Evolutionary conservation across 2,329 filamentous ascomycete species (phyloP).

Genomic region (Pezizomycotina sp.): DNA sequence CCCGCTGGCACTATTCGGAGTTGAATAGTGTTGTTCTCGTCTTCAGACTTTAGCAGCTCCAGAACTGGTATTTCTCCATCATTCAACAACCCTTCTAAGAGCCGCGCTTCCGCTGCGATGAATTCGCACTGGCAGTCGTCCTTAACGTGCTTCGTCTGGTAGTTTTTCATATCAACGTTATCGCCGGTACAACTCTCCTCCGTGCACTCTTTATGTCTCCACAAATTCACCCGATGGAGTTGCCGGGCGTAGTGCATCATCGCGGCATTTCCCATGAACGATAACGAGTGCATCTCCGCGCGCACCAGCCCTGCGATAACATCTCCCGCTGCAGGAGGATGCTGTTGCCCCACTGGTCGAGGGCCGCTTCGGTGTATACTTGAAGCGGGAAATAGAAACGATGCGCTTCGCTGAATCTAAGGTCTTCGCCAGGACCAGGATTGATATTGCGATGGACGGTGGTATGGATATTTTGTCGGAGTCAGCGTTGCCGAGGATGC

Average conservation of each 20-base stretch:
- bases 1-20: slow-evolving; percentile 29
- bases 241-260: slow-evolving; percentile 10
- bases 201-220: slow-evolving; percentile 10
- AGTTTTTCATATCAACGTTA: slow-evolving; percentile 10
- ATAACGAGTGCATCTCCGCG: too few species aligned
- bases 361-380: too few species aligned
- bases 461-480: too few species aligned
- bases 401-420: too few species aligned
- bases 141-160: slow-evolving; percentile 2
- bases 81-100: background rate
- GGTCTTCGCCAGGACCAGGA: too few species aligned
- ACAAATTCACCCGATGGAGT: slow-evolving; percentile 5
- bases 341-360: too few species aligned
- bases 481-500: too few species aligned
- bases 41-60: background rate
- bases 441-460: too few species aligned
- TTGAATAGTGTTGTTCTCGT: slow-evolving; percentile 19
- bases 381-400: too few species aligned
- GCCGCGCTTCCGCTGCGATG: background rate
- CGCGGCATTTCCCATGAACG: slow-evolving; percentile 7
- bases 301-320: too few species aligned
- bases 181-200: slow-evolving; percentile 9
- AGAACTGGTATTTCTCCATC: background rate
- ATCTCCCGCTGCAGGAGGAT: too few species aligned
- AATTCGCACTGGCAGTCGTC: background rate